Evolutionary conservation across 306 rosid genomes (phyloP).

Genomic region (Rosa rugosa): DNA sequence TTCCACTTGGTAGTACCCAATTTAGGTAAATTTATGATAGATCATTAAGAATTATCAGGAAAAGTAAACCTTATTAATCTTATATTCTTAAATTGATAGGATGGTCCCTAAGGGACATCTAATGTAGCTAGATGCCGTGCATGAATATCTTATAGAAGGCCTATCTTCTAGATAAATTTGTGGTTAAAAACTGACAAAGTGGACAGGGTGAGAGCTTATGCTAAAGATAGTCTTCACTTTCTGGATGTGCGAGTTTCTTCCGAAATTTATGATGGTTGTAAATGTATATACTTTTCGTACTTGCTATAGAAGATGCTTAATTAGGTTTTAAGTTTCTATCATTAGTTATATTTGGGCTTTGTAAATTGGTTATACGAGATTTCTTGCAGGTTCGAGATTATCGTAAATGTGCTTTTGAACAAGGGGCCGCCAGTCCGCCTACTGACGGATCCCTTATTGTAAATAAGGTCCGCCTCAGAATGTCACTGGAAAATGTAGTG

Average conservation of each 20-base stretch:
- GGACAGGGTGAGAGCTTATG: not conserved
- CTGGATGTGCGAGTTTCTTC: slow-evolving; percentile 8
- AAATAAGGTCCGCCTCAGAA: slow-evolving; percentile 69
- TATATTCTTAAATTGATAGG: not conserved
- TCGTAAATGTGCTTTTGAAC: slow-evolving; percentile 63
- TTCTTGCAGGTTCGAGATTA: slow-evolving; percentile 78
- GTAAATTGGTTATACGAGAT: slow-evolving; percentile 12
- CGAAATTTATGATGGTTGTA: not conserved
- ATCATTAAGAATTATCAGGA: not conserved
- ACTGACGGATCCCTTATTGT: slow-evolving; percentile 56
- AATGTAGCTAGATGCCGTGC: not conserved
- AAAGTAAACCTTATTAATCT: not conserved
- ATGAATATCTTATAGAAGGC: not conserved
- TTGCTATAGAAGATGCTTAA: not conserved
- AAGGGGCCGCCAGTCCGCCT: slow-evolving; percentile 47
- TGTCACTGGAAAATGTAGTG: slow-evolving; percentile 93
- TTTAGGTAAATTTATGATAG: not conserved
- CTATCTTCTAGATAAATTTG: not conserved
- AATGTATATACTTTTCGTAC: not conserved
- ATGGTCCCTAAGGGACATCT: not conserved
- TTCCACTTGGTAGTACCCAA: not conserved
- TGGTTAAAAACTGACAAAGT: not conserved
- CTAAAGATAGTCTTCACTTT: not conserved
- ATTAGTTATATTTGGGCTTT: not conserved
- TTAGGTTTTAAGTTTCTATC: not conserved